Evolutionary conservation across 139 green algal genomes (phyloP).

Genomic region (Closterium sp.): DNA sequence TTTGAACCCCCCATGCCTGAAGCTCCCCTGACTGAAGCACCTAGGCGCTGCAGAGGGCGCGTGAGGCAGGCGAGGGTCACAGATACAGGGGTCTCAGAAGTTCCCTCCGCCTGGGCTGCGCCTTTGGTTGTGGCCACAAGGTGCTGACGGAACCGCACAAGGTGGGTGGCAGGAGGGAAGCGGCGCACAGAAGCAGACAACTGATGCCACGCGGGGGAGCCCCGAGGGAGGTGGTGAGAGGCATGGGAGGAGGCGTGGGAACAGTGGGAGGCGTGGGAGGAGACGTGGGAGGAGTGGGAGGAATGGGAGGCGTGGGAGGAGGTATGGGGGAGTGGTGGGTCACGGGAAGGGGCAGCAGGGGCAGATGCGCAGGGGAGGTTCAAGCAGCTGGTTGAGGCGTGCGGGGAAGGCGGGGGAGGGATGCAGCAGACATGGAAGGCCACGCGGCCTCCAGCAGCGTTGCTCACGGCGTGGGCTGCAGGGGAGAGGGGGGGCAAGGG

Average conservation of each 20-base stretch:
- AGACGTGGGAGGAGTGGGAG: too few species aligned
- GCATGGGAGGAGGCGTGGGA: not conserved
- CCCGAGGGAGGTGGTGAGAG: not conserved
- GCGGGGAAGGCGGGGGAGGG: too few species aligned
- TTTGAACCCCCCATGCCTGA: too few species aligned
- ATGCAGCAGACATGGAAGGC: not conserved
- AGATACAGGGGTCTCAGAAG: too few species aligned
- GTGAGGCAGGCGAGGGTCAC: too few species aligned
- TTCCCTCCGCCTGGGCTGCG: too few species aligned
- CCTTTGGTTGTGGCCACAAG: not conserved
- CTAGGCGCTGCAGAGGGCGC: too few species aligned
- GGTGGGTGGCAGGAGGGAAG: not conserved
- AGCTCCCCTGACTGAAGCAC: too few species aligned
- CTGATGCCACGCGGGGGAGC: not conserved
- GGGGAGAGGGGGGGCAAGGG: too few species aligned
- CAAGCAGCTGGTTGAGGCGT: not conserved
- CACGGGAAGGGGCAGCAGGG: not conserved
- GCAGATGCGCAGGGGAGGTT: not conserved
- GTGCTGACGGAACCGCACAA: not conserved
- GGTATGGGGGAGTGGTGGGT: too few species aligned
- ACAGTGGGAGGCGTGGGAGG: too few species aligned
- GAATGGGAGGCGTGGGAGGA: too few species aligned
- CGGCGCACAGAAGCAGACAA: not conserved
- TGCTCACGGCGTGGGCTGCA: not conserved
- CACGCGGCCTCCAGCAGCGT: not conserved